phyloP scores from a whole-genome alignment of 2,329 filamentous ascomycete genomes.

The Penicillium olsonii region DNA sequence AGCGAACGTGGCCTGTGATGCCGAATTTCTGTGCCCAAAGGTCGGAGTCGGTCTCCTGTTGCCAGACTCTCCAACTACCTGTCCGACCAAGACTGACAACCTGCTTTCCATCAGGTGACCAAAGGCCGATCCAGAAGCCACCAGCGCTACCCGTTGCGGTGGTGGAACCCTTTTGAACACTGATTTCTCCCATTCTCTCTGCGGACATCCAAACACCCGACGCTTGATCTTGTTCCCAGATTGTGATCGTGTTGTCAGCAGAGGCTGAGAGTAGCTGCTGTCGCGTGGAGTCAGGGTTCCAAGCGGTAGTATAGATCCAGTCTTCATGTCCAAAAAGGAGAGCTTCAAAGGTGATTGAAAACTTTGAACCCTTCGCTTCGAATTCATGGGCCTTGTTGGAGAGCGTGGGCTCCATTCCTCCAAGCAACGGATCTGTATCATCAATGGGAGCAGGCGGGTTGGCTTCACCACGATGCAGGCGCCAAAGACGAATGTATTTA shows the following conservation, averaged over 20 bases:
- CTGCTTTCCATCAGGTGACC: conserved; percentile 74
- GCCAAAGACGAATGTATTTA: conserved; percentile 94
- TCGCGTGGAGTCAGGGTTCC: conserved; percentile 60
- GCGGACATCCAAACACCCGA: conserved; percentile 91
- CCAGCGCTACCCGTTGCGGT: conserved; percentile 94
- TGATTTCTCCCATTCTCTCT: conserved; percentile 87
- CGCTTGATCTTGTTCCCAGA: conserved; percentile 82
- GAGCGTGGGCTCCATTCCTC: conserved; percentile 64
- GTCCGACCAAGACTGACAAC: conserved; percentile 85
- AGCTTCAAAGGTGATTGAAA: conserved; percentile 88
- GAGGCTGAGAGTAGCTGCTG: conserved; percentile 83
- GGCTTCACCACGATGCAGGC: conserved; percentile 71
- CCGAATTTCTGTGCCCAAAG: conserved; percentile 76
- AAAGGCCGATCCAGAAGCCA: conserved; percentile 94
- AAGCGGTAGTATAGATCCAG: conserved; percentile 90
- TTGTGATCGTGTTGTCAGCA: conserved; percentile 89
- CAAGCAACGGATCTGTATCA: conserved; percentile 39
- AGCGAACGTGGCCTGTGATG: conserved; percentile 78
- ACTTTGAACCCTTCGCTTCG: conserved; percentile 61
- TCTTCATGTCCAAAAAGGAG: conserved; percentile 93
- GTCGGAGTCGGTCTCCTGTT: conserved; percentile 60
- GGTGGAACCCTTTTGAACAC: conserved; percentile 89
- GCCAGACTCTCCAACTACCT: conserved; percentile 90
- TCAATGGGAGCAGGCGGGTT: conserved; percentile 51
- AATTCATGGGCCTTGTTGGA: conserved; percentile 89